Conservation (phyloP, 2,329 filamentous ascomycete species). For the Trichoderma sp. region DNA sequence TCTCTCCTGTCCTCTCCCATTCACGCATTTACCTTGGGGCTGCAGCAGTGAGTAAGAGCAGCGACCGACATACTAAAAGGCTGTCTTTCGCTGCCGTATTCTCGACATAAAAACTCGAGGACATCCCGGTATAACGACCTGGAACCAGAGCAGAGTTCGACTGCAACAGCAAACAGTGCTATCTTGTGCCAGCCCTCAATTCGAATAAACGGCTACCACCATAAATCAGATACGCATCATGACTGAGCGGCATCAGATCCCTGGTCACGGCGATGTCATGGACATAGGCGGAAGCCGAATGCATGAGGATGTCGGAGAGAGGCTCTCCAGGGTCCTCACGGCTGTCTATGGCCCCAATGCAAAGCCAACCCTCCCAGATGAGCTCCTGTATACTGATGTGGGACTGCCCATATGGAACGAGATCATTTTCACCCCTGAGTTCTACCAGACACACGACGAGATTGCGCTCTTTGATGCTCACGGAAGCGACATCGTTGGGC, state of each 20-base stretch:
- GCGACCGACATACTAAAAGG: background rate
- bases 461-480: slow-evolving; percentile 36
- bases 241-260: background rate
- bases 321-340: slow-evolving; percentile 29
- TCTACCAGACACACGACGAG: slow-evolving; percentile 43
- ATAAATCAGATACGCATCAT: background rate
- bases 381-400: slow-evolving; percentile 39
- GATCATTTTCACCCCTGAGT: slow-evolving; percentile 40
- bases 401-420: slow-evolving; percentile 41
- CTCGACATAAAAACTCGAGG: background rate
- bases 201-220: background rate
- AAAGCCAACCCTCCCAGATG: slow-evolving; percentile 37
- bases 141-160: background rate
- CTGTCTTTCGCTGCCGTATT: background rate
- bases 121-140: background rate
- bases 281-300: slow-evolving; percentile 40
- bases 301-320: slow-evolving; percentile 29
- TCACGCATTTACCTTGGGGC: background rate
- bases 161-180: background rate
- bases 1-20: background rate
- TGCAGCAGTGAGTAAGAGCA: background rate
- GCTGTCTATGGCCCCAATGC: slow-evolving; percentile 25
- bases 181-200: background rate
- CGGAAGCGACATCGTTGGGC: slow-evolving; percentile 35
- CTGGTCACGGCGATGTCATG: slow-evolving; percentile 33